phyloP scores from a whole-genome alignment of 768 basidiomycete species.

The Sarcodon aspratus region DNA sequence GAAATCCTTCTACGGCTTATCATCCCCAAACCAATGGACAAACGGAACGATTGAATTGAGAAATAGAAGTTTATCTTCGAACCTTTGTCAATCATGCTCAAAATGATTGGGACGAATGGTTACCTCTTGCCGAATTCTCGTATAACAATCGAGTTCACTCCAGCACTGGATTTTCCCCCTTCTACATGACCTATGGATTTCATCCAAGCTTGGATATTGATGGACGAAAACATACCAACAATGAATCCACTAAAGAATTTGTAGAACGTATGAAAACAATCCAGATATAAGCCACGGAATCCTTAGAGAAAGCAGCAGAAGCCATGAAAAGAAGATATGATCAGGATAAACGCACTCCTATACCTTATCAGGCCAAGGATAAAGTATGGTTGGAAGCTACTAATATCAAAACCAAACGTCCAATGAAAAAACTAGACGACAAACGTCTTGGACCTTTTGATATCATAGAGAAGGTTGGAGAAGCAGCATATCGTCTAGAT shows the following conservation, averaged over 20 bases:
- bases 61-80: slow-evolving; percentile 26
- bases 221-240: not conserved
- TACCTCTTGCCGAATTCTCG: slow-evolving; percentile 19
- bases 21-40: slow-evolving; percentile 33
- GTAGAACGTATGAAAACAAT: slow-evolving; percentile 9
- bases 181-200: slow-evolving; percentile 15
- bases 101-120: slow-evolving; percentile 21
- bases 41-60: slow-evolving; percentile 28
- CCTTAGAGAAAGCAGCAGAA: slow-evolving; percentile 11
- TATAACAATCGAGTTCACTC: slow-evolving; percentile 21
- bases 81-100: slow-evolving; percentile 21
- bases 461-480: slow-evolving; percentile 12
- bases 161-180: slow-evolving; percentile 18
- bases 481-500: slow-evolving; percentile 10
- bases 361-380: slow-evolving; percentile 7
- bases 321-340: slow-evolving; percentile 16
- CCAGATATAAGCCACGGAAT: slow-evolving; percentile 2
- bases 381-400: slow-evolving; percentile 16
- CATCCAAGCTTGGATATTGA: slow-evolving; percentile 7
- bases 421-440: slow-evolving; percentile 14
- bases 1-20: slow-evolving; percentile 26
- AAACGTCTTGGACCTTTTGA: slow-evolving; percentile 14
- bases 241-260: slow-evolving; percentile 9
- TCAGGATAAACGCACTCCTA: not conserved
- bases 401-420: slow-evolving; percentile 12